These are phyloP conservation scores for Graphilbum sp. DNA, from an alignment of 2,329 filamentous ascomycete species.

Conservation along the genomic window DNA sequence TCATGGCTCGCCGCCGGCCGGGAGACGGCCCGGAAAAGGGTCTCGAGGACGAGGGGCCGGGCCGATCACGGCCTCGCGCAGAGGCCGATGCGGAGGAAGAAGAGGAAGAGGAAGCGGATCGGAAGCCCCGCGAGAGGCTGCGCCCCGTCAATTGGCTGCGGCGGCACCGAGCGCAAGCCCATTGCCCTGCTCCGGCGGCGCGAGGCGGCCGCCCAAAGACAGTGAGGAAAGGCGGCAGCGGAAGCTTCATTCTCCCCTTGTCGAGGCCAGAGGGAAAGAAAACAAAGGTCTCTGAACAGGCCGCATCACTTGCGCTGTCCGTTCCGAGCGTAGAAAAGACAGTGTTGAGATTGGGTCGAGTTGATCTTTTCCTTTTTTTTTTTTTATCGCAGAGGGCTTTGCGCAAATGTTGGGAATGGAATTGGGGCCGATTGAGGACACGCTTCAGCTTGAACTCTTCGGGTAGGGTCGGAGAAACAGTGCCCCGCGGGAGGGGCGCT, in stretches of 20 bases:
- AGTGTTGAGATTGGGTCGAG: too few relatives aligned
- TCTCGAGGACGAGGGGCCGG: neutral
- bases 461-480: neutral
- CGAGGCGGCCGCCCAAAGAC: too few relatives aligned
- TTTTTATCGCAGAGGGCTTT: too few relatives aligned
- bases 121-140: neutral
- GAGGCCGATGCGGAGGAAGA: neutral
- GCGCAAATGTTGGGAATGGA: too few relatives aligned
- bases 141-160: conserved; percentile 3
- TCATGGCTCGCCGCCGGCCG: conserved; percentile 15
- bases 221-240: too few relatives aligned
- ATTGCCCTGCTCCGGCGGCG: conserved; percentile 1
- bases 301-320: too few relatives aligned
- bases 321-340: too few relatives aligned
- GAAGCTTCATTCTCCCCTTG: neutral
- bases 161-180: conserved; percentile 8
- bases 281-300: too few relatives aligned
- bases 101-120: conserved; percentile 1
- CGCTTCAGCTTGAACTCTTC: neutral
- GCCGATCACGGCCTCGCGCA: neutral
- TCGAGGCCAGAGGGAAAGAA: too few relatives aligned
- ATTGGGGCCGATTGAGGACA: too few relatives aligned
- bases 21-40: neutral
- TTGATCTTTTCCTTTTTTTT: too few relatives aligned
- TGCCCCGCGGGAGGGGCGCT: neutral